Conservation (phyloP, 2,329 filamentous ascomycete genomes). For the Cercospora sp. region DNA sequence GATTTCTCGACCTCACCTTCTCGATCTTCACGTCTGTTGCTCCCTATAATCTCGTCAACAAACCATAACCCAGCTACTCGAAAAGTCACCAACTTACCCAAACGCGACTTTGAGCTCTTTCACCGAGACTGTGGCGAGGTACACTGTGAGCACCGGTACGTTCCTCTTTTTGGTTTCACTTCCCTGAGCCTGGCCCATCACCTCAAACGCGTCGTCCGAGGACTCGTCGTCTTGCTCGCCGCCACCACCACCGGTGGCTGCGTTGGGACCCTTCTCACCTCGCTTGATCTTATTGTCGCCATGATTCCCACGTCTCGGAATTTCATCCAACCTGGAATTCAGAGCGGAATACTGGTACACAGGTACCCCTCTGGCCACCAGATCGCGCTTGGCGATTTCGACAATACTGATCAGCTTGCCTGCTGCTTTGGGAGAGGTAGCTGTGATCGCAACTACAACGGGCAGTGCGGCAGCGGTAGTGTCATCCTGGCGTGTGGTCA, state of each 20-base stretch:
- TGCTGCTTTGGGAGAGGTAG: slow-evolving; percentile 44
- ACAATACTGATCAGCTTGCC: slow-evolving; percentile 68
- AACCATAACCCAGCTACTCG: not conserved
- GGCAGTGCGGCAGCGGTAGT: slow-evolving; percentile 23
- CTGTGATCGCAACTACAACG: slow-evolving; percentile 43
- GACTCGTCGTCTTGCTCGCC: slow-evolving; percentile 26
- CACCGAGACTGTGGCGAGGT: slow-evolving; percentile 57
- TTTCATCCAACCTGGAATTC: slow-evolving; percentile 30
- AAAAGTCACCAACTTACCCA: slow-evolving; percentile 38
- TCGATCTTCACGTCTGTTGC: slow-evolving; percentile 11
- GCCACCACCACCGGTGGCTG: not conserved
- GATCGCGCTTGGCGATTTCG: slow-evolving; percentile 57
- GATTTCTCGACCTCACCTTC: not conserved
- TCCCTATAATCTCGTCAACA: slow-evolving; percentile 18
- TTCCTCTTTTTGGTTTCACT: slow-evolving; percentile 53
- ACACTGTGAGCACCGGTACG: slow-evolving; percentile 60
- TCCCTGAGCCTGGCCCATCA: slow-evolving; percentile 38
- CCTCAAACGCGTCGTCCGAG: slow-evolving; percentile 34
- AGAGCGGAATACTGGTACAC: slow-evolving; percentile 44
- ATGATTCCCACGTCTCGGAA: slow-evolving; percentile 22
- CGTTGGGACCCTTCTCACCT: slow-evolving; percentile 7
- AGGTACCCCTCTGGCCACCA: slow-evolving; percentile 48
- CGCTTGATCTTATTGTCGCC: not conserved
- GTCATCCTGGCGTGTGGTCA: slow-evolving; percentile 4
- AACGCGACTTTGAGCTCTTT: slow-evolving; percentile 56